Base-by-base conservation (phyloP, 228 moss, liverwort and hornwort species). In the Sphagnum magellanicum region DNA sequence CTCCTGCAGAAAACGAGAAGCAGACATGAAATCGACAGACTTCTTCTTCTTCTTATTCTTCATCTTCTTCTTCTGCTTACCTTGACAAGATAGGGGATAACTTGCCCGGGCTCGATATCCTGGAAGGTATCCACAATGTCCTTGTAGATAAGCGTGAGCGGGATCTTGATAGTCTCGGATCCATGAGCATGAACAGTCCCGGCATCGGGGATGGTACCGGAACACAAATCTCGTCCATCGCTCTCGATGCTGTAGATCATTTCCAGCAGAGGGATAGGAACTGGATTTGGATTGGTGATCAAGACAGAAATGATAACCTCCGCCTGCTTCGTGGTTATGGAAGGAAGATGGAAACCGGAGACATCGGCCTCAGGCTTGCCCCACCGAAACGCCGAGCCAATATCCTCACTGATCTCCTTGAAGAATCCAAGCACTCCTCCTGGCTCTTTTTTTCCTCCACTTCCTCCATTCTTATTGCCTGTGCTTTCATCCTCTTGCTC, bases 241-340 rank as follows among this genome's bases (percentile, higher is more conserved):
- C 92, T 90, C 71, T 85, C 77, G 67, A 98, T 82, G 1, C 83
- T 72, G 58, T 98, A 98, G 49, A 89, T 67, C 77, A 98, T 94
- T 47, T 98, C 92, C 57, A 92, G 81, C 51, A 98, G 84, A 32
- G 98, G 98, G 62, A 98, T 92, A 4, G 98, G 94, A 5, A 98
- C 69, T 0, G 94, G 98, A 55, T 93, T 93, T 0, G 98, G 98
- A 46, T 98, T 98, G 16, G 76, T 86, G 76, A 98, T 90, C 64
- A 79, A 76, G 58, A 98, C 90, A 8, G 90, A 87, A 4, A 98
- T 84, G 52, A 93, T 53, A 51, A 98, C 59, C 57, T 89, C 85
- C 6, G 87, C 91, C 0, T 77, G 80, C 63, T 89, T 77, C 73
- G 87, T 87, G 67, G 70, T 84, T 52, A 98, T 73, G 48, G 84